A percentile compares a stretch with the other conserved stretches of the same genome.
phyloP scores from a whole-genome alignment of 805 yeast species.

The Metschnikowia reukaufii region DNA sequence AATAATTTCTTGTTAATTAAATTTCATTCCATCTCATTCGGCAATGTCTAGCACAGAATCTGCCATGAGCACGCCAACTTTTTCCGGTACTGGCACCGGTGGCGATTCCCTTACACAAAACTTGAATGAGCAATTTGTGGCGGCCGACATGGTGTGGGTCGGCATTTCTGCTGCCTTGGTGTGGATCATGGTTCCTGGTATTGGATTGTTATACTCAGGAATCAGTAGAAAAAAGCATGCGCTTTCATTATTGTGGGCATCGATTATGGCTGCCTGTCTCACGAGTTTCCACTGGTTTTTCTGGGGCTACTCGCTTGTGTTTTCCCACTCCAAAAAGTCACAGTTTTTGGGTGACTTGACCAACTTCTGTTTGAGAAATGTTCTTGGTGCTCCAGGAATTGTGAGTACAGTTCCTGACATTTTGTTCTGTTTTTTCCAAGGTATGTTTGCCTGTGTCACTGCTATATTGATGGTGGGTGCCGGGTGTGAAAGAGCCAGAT shows the following conservation, averaged over 20 bases:
- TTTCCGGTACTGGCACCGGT: conserved; percentile 45
- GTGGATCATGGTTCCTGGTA: conserved; percentile 96
- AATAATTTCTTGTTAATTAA: too few relatives aligned
- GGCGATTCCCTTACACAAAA: conserved; percentile 76
- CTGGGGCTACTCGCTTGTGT: conserved; percentile 76
- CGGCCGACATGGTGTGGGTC: conserved; percentile 84
- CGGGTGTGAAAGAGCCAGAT: conserved; percentile 94
- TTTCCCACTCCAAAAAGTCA: conserved; percentile 63
- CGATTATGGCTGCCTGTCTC: conserved; percentile 82
- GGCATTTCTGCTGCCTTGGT: conserved; percentile 77
- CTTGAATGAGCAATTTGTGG: conserved; percentile 66
- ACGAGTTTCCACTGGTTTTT: conserved; percentile 95
- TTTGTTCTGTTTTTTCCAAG: conserved; percentile 87
- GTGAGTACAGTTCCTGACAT: conserved; percentile 81
- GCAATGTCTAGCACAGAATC: conserved; percentile 10
- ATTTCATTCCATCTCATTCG: too few relatives aligned
- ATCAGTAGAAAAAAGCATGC: conserved; percentile 94
- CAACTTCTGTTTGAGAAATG: conserved; percentile 78
- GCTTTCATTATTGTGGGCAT: conserved; percentile 90
- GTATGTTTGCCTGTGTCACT: conserved; percentile 94
- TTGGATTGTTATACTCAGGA: conserved; percentile 91
- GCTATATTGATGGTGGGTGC: conserved; percentile 96
- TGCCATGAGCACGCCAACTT: conserved; percentile 8
- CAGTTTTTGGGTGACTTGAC: conserved; percentile 77
- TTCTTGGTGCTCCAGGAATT: conserved; percentile 76